Conservation (phyloP, 176 grass and related monocot species). For the Triticum monococcum region DNA sequence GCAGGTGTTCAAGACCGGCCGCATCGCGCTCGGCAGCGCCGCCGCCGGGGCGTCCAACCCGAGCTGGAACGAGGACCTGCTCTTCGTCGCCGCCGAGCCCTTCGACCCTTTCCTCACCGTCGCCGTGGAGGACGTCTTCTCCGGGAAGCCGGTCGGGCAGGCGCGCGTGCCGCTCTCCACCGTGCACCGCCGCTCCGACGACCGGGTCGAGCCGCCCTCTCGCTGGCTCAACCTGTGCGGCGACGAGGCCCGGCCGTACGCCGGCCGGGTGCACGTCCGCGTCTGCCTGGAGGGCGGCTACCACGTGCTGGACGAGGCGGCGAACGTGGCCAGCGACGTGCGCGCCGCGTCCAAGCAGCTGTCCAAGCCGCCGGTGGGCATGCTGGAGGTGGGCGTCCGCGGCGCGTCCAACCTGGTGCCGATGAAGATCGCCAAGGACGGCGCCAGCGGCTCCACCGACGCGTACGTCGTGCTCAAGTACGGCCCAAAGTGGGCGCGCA, state of each 20-base stretch:
- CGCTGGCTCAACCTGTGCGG: conserved; percentile 89
- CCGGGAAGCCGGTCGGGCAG: conserved; percentile 58
- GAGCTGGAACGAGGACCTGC: conserved; percentile 92
- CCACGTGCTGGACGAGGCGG: conserved; percentile 97
- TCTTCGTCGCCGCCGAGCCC: conserved; percentile 93
- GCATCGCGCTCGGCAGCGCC: conserved; percentile 57
- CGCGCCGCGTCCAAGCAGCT: conserved; percentile 94
- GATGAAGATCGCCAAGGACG: conserved; percentile 86
- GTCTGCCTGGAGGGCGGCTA: conserved; percentile 97
- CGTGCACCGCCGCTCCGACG: conserved; percentile 73
- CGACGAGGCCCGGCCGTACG: conserved; percentile 74
- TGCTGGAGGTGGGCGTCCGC: conserved; percentile 87
- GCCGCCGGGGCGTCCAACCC: conserved; percentile 73
- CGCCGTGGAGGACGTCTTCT: conserved; percentile 70
- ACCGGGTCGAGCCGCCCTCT: conserved; percentile 76
- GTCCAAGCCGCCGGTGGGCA: conserved; percentile 88
- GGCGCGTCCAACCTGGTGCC: conserved; percentile 86
- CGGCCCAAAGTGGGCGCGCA: conserved; percentile 94
- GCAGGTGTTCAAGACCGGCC: conserved; percentile 87
- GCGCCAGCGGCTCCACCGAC: conserved; percentile 80
- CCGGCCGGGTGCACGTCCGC: conserved; percentile 84
- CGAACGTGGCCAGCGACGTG: conserved; percentile 89
- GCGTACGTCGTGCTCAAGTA: conserved; percentile 96
- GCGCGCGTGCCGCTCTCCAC: conserved; percentile 67
- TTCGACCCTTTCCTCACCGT: conserved; percentile 82